phyloP scores from a whole-genome alignment of 805 yeast species.

The Kluyveromyces lactis region DNA sequence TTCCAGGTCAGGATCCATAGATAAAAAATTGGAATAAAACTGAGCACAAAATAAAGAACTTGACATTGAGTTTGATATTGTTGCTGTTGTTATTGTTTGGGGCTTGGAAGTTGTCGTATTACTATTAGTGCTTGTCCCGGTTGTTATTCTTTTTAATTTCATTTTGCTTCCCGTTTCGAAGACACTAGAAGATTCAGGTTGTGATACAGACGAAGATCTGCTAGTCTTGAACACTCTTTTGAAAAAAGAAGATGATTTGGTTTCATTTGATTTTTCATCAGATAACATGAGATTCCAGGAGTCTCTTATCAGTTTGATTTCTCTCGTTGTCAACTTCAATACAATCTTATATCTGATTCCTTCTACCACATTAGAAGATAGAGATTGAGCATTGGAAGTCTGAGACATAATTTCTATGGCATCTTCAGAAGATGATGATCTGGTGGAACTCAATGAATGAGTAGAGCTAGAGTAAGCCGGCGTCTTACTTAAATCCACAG shows the following conservation, averaged over 20 bases:
- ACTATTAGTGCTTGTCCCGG: not conserved
- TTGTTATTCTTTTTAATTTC: not conserved
- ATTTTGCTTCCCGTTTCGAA: not conserved
- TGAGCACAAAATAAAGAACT: constrained; percentile 67
- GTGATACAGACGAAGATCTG: not conserved
- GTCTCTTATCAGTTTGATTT: constrained; percentile 28
- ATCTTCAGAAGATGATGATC: constrained; percentile 5
- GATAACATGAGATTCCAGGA: constrained; percentile 34
- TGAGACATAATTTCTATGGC: constrained; percentile 13
- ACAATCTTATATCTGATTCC: constrained; percentile 21
- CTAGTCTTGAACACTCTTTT: constrained; percentile 1
- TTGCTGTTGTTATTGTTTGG: constrained; percentile 9
- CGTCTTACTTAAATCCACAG: not conserved
- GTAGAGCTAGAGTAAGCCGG: not conserved
- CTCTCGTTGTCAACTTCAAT: constrained; percentile 25
- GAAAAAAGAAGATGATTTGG: constrained; percentile 4
- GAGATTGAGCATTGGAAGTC: constrained; percentile 12
- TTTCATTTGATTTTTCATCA: constrained; percentile 20
- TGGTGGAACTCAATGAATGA: not conserved
- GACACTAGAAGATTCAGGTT: not conserved
- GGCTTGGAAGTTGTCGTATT: not conserved
- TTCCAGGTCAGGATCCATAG: constrained; percentile 54
- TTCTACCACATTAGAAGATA: constrained; percentile 13
- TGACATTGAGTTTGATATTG: constrained; percentile 29
- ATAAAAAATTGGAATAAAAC: constrained; percentile 59